These are phyloP conservation scores for Tulasnella sp. DNA, from an alignment of 768 basidiomycete species.

Conservation along the genomic window DNA sequence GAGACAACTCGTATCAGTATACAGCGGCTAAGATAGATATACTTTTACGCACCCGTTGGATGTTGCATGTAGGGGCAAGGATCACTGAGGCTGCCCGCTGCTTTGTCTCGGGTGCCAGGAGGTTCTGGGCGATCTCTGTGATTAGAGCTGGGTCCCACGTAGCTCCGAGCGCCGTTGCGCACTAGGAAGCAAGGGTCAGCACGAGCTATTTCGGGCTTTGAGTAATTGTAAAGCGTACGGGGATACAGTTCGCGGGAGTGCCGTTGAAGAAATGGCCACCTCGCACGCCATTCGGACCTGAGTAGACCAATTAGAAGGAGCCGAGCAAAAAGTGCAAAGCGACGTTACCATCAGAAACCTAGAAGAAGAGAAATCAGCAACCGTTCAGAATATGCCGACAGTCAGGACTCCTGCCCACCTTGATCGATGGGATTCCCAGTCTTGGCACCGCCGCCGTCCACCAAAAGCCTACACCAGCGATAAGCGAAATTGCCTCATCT, in stretches of 20 bases:
- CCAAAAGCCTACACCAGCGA: slow-evolving; percentile 64
- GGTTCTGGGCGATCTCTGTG: slow-evolving; percentile 61
- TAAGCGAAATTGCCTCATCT: slow-evolving; percentile 74
- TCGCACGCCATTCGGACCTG: slow-evolving; percentile 65
- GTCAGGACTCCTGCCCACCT: neutral
- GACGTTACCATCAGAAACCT: slow-evolving; percentile 24
- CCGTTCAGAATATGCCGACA: slow-evolving; percentile 2
- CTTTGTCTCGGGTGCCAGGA: slow-evolving; percentile 71
- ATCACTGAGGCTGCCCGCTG: slow-evolving; percentile 68
- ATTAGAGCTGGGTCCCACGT: slow-evolving; percentile 73
- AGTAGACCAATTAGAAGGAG: neutral
- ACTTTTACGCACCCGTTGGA: slow-evolving; percentile 55
- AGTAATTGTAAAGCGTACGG: slow-evolving; percentile 47
- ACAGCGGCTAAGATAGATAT: neutral
- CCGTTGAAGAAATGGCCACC: slow-evolving; percentile 24
- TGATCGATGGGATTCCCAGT: slow-evolving; percentile 67
- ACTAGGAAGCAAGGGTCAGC: slow-evolving; percentile 43
- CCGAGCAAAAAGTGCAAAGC: neutral
- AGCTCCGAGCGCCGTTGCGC: slow-evolving; percentile 74
- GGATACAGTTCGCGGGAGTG: slow-evolving; percentile 74
- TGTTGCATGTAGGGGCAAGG: slow-evolving; percentile 82
- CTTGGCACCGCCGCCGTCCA: slow-evolving; percentile 52
- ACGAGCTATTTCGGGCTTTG: neutral
- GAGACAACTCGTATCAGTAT: slow-evolving; percentile 1
- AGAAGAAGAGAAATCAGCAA: neutral